Base-by-base conservation (phyloP, 1,284 basidiomycete species). In the Rhodotorula mucilaginosa region DNA sequence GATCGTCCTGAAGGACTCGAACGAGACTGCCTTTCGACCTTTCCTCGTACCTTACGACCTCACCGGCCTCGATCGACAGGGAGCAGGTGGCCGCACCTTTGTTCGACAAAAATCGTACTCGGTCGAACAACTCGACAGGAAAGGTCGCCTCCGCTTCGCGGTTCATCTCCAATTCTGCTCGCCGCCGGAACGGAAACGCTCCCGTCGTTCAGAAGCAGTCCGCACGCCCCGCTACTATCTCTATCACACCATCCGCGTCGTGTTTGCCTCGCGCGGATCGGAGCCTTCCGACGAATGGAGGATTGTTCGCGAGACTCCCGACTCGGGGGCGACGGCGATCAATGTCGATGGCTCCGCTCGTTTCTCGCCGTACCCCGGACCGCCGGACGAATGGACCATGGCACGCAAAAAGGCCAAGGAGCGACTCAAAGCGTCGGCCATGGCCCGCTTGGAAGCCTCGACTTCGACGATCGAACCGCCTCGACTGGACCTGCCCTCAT, bases 41-140 rank as follows among this genome's bases (percentile, higher is more conserved):
- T 86, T 85, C 70, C 76, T 86, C 3, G 76, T 86, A 5, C 83
- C 84, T 0, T 86, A 85, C 72, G 84, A 86, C 71, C 78, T 86
- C 16, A 76, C 79, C 6, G 75, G 78, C 10, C 78, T 86, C 65
- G 69, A 72, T 3, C 60, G 73, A 5, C 19, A 5, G 6, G 78
- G 78, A 1, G 47, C 64, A 8, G 79, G 79, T 12, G 71, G 76
- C 2, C 78, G 79, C 59, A 79, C 79, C 2, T 79, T 79, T 64
- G 46, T 80, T 2, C 72, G 79, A 15, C 79, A 80, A 39, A 81
- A 81, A 49, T 76, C 71, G 58, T 80, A 78, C 64, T 71, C 73
- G 31, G 74, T 79, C 26, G 72, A 65, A 48, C 52, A 34, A 26
- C 52, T 23, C 52, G 67, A 59, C 58, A 57, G 26, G 54, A 78